Conservation (phyloP, 495 filamentous ascomycete species). For the Polyplosphaeria fusca region DNA sequence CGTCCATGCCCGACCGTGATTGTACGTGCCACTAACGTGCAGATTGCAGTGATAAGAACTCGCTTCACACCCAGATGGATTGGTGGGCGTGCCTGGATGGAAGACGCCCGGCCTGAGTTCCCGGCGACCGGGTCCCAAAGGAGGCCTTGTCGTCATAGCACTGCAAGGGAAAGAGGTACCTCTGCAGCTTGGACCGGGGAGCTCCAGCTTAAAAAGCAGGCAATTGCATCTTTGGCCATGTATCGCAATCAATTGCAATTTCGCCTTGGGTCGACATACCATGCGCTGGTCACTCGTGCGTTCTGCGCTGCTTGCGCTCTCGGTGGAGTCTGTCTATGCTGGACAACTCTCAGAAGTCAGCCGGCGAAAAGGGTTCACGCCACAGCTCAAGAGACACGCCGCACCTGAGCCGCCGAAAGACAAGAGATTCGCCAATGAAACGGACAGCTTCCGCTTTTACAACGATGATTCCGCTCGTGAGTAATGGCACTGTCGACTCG, state of each 20-base stretch:
- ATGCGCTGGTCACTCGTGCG: no score
- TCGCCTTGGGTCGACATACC: no score
- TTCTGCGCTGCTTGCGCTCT: no score
- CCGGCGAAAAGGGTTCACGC: slow-evolving; percentile 6
- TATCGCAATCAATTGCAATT: no score
- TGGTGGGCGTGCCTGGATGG: not conserved
- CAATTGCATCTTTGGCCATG: no score
- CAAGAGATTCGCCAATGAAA: slow-evolving; percentile 8
- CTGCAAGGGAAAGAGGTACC: no score
- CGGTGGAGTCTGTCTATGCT: not conserved
- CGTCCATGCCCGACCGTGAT: not conserved
- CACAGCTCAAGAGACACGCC: slow-evolving; percentile 5
- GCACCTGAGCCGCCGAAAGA: slow-evolving; percentile 4
- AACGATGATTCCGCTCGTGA: slow-evolving; percentile 28
- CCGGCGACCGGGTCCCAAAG: slow-evolving; percentile 5
- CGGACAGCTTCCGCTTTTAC: slow-evolving; percentile 39
- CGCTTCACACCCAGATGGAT: not conserved
- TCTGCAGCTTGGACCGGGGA: not conserved
- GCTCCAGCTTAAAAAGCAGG: not conserved
- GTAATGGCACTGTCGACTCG: not conserved
- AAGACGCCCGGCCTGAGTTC: not conserved
- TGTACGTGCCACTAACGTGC: not conserved
- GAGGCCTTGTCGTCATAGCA: not conserved
- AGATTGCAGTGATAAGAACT: not conserved
- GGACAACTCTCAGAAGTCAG: slow-evolving; percentile 4